phyloP scores from a whole-genome alignment of 2,329 filamentous ascomycete species.

The Trichoderma guizhouense region DNA sequence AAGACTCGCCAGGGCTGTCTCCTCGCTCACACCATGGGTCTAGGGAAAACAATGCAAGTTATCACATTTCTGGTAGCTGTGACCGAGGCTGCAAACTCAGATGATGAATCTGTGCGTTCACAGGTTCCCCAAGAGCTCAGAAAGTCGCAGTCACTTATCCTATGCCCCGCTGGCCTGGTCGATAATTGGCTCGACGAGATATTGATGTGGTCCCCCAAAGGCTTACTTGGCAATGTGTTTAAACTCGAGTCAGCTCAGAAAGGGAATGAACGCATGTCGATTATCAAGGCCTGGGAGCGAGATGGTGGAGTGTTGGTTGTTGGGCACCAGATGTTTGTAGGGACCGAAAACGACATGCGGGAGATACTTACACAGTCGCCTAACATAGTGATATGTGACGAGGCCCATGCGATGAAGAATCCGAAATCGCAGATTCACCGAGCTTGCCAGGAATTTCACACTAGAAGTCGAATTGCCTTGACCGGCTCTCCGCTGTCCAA shows the following conservation, averaged over 20 bases:
- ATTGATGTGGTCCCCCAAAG: constrained; percentile 60
- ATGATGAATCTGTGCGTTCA: constrained; percentile 50
- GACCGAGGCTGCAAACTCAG: constrained; percentile 60
- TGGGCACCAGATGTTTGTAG: constrained; percentile 58
- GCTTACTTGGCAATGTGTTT: constrained; percentile 53
- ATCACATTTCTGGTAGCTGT: constrained; percentile 79
- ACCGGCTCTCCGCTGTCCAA: constrained; percentile 87
- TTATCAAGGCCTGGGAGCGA: constrained; percentile 57
- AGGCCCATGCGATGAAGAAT: constrained; percentile 80
- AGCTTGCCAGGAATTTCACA: constrained; percentile 58
- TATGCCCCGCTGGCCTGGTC: constrained; percentile 72
- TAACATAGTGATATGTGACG: constrained; percentile 76
- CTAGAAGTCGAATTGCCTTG: constrained; percentile 72
- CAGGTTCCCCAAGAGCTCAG: constrained; percentile 69
- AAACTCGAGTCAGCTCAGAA: constrained; percentile 48
- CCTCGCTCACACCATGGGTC: constrained; percentile 84
- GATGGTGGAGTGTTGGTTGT: constrained; percentile 72
- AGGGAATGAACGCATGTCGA: constrained; percentile 36
- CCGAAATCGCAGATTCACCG: constrained; percentile 47
- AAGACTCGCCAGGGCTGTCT: constrained; percentile 68
- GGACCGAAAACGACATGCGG: constrained; percentile 26
- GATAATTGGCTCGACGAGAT: constrained; percentile 84
- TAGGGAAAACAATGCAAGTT: constrained; percentile 90
- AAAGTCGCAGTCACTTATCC: constrained; percentile 61
- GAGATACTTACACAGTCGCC: constrained; percentile 57